Percentiles rank a stretch among this genome's conserved stretches.
Evolutionary conservation across 2,329 filamentous ascomycete genomes (phyloP).

Genomic region (Raffaelea ambrosiae): DNA sequence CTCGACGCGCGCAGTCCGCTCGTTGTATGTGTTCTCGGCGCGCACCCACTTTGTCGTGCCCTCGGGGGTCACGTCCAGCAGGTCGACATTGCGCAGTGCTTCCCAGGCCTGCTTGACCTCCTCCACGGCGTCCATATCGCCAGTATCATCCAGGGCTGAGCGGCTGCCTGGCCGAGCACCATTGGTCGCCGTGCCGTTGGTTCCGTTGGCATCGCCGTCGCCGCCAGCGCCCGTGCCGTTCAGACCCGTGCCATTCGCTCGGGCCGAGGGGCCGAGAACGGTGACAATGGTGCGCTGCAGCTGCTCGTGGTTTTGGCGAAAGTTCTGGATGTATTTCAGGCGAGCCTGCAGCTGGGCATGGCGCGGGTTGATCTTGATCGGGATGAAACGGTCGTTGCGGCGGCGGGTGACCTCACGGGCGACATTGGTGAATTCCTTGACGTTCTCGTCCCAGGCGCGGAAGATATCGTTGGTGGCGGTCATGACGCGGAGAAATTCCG

Average conservation of each 20-base stretch:
- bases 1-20: slow-evolving; percentile 91
- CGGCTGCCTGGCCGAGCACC: slow-evolving; percentile 48
- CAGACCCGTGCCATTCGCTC: slow-evolving; percentile 26
- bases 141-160: slow-evolving; percentile 76
- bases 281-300: slow-evolving; percentile 93
- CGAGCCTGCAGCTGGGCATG: slow-evolving; percentile 85
- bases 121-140: slow-evolving; percentile 92
- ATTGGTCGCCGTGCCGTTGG: slow-evolving; percentile 26
- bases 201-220: slow-evolving; percentile 50
- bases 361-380: slow-evolving; percentile 87
- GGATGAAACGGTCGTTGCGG: slow-evolving; percentile 95
- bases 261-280: slow-evolving; percentile 71
- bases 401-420: slow-evolving; percentile 90
- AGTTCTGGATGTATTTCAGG: slow-evolving; percentile 87
- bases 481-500: slow-evolving; percentile 83
- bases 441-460: slow-evolving; percentile 85
- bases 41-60: slow-evolving; percentile 89
- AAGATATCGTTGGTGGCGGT: slow-evolving; percentile 77
- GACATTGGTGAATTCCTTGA: slow-evolving; percentile 97
- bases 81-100: slow-evolving; percentile 86
- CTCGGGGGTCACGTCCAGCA: slow-evolving; percentile 83
- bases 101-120: slow-evolving; percentile 94
- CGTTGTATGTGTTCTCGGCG: slow-evolving; percentile 93
- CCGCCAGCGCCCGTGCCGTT: slow-evolving; percentile 32
- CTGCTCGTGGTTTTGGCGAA: slow-evolving; percentile 95